These are phyloP conservation scores for Ambrosiella beaveri DNA, from an alignment of 2,329 filamentous ascomycete genomes.

Conservation along the genomic window DNA sequence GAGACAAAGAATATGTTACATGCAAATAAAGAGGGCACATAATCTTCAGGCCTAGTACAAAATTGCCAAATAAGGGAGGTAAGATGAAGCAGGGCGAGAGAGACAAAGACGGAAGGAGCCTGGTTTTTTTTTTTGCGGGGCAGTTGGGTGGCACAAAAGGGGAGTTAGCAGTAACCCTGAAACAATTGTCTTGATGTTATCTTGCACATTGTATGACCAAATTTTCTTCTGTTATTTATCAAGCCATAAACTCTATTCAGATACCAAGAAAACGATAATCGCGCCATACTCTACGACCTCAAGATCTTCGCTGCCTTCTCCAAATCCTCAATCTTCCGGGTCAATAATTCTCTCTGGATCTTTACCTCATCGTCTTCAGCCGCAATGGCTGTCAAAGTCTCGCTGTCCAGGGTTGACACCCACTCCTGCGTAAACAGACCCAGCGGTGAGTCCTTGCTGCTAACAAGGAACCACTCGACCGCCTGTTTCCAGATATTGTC, in stretches of 20 bases:
- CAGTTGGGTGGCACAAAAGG: too few relatives aligned
- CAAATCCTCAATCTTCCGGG: slow-evolving; percentile 14
- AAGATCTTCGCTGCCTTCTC: slow-evolving; percentile 1
- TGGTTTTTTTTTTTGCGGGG: too few relatives aligned
- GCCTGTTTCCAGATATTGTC: slow-evolving; percentile 22
- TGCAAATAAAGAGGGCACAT: too few relatives aligned
- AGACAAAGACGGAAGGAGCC: too few relatives aligned
- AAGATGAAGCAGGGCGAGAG: too few relatives aligned
- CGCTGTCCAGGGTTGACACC: slow-evolving; percentile 17
- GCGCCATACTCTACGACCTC: background rate
- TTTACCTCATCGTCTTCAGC: slow-evolving; percentile 20
- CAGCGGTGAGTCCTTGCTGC: slow-evolving; percentile 17
- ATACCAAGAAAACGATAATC: background rate
- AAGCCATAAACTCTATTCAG: background rate
- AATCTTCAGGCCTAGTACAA: too few relatives aligned
- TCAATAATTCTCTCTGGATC: slow-evolving; percentile 26
- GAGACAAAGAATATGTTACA: too few relatives aligned
- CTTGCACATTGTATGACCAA: too few relatives aligned
- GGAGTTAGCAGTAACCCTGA: too few relatives aligned
- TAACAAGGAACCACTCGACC: slow-evolving; percentile 17
- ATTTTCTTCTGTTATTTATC: too few relatives aligned
- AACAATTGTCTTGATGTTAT: too few relatives aligned
- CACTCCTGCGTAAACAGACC: slow-evolving; percentile 19
- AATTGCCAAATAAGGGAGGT: too few relatives aligned
- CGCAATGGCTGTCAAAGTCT: slow-evolving; percentile 17